Evolutionary conservation across 768 basidiomycete species (phyloP).

Genomic region (Astraeus odoratus): DNA sequence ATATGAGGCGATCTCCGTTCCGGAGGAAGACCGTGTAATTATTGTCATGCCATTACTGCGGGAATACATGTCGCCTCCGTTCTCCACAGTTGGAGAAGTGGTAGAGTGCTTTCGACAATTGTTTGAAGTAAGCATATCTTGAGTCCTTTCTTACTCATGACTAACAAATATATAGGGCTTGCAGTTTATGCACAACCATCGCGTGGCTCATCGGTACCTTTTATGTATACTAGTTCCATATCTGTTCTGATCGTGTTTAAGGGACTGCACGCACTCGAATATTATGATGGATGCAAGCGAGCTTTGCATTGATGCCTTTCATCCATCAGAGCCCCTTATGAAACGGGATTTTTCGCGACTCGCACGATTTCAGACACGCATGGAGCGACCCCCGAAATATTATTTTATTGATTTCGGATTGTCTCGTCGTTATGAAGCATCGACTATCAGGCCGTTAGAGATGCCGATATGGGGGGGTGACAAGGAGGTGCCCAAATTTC

Average conservation of each 20-base stretch:
- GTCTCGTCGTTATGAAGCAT: conserved; percentile 14
- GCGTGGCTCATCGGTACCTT: conserved; percentile 31
- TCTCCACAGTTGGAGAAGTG: conserved; percentile 20
- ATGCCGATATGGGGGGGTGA: conserved; percentile 16
- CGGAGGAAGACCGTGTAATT: conserved; percentile 6
- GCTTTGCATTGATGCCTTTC: conserved; percentile 11
- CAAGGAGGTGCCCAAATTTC: conserved; percentile 20
- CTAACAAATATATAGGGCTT: conserved; percentile 21
- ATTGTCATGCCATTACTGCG: conserved; percentile 21
- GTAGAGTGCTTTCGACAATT: conserved; percentile 18
- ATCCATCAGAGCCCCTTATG: background rate
- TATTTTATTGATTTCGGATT: conserved; percentile 26
- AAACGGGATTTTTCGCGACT: conserved; percentile 1
- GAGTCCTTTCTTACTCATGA: background rate
- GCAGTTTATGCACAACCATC: conserved; percentile 31
- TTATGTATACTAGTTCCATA: background rate
- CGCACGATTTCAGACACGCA: conserved; percentile 16
- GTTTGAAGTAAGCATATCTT: conserved; percentile 13
- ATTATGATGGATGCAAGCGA: conserved; percentile 18
- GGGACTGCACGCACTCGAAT: conserved; percentile 16
- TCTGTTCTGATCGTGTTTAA: background rate
- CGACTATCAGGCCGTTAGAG: conserved; percentile 8
- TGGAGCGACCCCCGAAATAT: conserved; percentile 19
- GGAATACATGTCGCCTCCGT: conserved; percentile 12
- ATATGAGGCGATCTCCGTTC: conserved; percentile 9